A percentile compares a stretch with the other conserved stretches of the same genome.
Evolutionary conservation across 1,139 yeast genomes (phyloP).

Genomic region (Yamadazyma siamensis): DNA sequence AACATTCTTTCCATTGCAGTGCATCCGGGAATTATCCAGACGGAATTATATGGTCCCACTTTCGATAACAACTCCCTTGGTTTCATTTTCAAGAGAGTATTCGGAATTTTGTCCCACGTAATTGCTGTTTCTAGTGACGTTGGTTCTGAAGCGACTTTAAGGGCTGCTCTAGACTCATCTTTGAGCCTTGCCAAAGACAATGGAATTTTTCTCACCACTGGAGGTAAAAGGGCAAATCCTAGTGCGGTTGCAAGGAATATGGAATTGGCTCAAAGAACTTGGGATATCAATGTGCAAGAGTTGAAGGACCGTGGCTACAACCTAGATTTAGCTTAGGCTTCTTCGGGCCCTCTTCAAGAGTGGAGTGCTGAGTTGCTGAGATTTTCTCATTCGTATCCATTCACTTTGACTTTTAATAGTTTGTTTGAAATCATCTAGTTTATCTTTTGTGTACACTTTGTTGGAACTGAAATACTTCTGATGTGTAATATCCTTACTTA

Average conservation of each 20-base stretch:
- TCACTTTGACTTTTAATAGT: too few species aligned
- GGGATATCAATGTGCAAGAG: conserved; percentile 27
- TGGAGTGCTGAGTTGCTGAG: too few species aligned
- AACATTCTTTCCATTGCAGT: conserved; percentile 31
- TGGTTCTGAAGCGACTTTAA: conserved; percentile 33
- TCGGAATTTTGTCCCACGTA: conserved; percentile 5
- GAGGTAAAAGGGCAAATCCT: conserved; percentile 28
- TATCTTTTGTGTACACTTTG: too few species aligned
- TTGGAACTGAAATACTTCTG: too few species aligned
- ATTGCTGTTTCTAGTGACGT: conserved; percentile 32
- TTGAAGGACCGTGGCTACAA: conserved; percentile 22
- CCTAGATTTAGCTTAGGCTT: conserved; percentile 5
- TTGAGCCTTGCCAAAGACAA: conserved; percentile 23
- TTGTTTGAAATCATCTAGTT: too few species aligned
- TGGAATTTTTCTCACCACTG: conserved; percentile 34
- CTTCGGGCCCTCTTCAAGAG: too few species aligned
- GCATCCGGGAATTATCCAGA: conserved; percentile 42
- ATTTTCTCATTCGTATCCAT: too few species aligned
- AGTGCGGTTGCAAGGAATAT: conserved; percentile 22
- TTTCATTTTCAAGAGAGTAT: conserved; percentile 13
- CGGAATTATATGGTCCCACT: conserved; percentile 31
- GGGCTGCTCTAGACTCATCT: conserved; percentile 30
- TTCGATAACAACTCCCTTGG: conserved; percentile 13
- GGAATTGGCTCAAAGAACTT: conserved; percentile 23
- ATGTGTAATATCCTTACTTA: too few species aligned